A percentile compares a stretch with the other conserved stretches of the same genome.
phyloP scores from a whole-genome alignment of 192 early-diverging fungal species.

The Entrophospora sp. region DNA sequence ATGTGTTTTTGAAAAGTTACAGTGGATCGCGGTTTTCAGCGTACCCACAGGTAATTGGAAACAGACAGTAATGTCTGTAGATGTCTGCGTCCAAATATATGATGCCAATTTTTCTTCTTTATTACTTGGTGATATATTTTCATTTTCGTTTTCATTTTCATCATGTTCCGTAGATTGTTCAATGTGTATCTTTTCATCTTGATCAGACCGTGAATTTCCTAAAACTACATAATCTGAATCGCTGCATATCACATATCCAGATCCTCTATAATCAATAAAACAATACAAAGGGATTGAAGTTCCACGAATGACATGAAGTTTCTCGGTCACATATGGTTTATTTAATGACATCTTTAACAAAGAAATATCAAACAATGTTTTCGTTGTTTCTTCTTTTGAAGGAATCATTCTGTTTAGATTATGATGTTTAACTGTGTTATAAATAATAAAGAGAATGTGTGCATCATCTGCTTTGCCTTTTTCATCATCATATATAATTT shows the following conservation, averaged over 20 bases:
- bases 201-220: slow-evolving; percentile 8
- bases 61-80: slow-evolving; percentile 54
- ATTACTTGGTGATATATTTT: background rate
- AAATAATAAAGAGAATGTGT: slow-evolving; percentile 10
- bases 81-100: slow-evolving; percentile 66
- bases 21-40: slow-evolving; percentile 45
- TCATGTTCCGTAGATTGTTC: slow-evolving; percentile 22
- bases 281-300: slow-evolving; percentile 46
- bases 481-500: too few relatives aligned
- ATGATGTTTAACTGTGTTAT: background rate
- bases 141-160: background rate
- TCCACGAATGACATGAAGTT: slow-evolving; percentile 36
- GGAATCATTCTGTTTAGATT: background rate
- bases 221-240: slow-evolving; percentile 24
- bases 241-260: slow-evolving; percentile 38
- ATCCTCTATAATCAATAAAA: slow-evolving; percentile 28
- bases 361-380: slow-evolving; percentile 21
- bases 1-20: slow-evolving; percentile 43
- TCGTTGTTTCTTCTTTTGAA: background rate
- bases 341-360: slow-evolving; percentile 2
- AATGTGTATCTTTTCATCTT: slow-evolving; percentile 18
- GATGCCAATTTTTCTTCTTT: slow-evolving; percentile 19
- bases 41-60: slow-evolving; percentile 47
- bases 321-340: background rate
- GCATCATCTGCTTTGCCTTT: slow-evolving; percentile 9